Evolutionary conservation across 148 eudicot genomes (phyloP), one percentile per base, ranked within the genome.

Genomic region (Fagopyrum esculentum): DNA sequence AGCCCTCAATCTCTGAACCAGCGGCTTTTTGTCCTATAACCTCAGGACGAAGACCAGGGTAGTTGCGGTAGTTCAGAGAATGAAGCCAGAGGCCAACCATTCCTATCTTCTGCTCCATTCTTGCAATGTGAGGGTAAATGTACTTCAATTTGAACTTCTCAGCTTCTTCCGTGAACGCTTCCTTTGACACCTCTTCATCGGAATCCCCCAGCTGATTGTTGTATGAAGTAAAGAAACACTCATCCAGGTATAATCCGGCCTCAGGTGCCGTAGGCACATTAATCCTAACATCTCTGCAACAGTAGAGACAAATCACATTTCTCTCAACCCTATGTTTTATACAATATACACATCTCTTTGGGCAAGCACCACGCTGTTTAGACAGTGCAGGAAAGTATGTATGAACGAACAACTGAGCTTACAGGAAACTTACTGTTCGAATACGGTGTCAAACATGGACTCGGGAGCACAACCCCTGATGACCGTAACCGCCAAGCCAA

Each of bases 181-280:
- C 85, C 98, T 91, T 91, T 6, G 97, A 94, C 73, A 94, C 15
- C 79, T 91, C 93, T 80, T 91, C 97, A 72, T 91, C 97, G 40
- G 83, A 78, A 78, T 86, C 84, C 70, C 85, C 78, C 98, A 95
- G 89, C 75, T 82, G 87, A 63, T 85, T 79, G 80, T 94, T 94
- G 77, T 94, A 94, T 0, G 95, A 91, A n/a, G 93, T 76, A 80
- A 94, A 94, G 73, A 94, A 79, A 74, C 98, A 94, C 81, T 94
- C 98, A 30, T 94, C 98, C 79, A 94, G 75, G 75, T 89, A 94
- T 69, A 94, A 84, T 7, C 98, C 98, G 6, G 91, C 98, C 82
- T 94, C 98, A 4, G 98, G 98, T 11, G 98, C 98, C 50, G 93
- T 91, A 13, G 98, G 98, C 80, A 94, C 93, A 45, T 83, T 94